Evolutionary conservation across 1,139 yeast species (phyloP).

Genomic region (Yamadazyma epiphylla): DNA sequence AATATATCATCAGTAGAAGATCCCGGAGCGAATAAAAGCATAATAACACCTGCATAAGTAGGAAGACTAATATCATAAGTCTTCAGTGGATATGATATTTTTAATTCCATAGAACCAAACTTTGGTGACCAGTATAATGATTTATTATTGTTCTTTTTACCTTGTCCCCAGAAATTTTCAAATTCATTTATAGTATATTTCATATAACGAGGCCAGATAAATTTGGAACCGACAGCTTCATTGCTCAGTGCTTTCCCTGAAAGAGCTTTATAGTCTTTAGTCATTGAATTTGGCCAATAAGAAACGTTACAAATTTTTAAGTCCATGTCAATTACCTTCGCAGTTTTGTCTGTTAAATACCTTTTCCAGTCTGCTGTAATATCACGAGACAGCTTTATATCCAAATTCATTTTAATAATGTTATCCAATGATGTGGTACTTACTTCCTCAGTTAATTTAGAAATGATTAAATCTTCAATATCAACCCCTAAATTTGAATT

Average conservation of each 20-base stretch:
- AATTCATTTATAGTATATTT: slow-evolving; percentile 35
- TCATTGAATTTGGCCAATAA: slow-evolving; percentile 49
- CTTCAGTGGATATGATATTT: slow-evolving; percentile 60
- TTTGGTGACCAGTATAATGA: slow-evolving; percentile 80
- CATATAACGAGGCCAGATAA: slow-evolving; percentile 45
- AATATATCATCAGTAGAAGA: slow-evolving; percentile 3
- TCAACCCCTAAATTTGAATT: slow-evolving; percentile 33
- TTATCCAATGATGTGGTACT: slow-evolving; percentile 80
- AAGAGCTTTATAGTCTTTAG: slow-evolving; percentile 53
- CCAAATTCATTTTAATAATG: slow-evolving; percentile 86
- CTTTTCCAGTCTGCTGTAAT: slow-evolving; percentile 52
- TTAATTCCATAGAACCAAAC: slow-evolving; percentile 76
- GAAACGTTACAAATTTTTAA: slow-evolving; percentile 52
- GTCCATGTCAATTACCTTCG: slow-evolving; percentile 34
- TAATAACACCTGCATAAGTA: slow-evolving; percentile 72
- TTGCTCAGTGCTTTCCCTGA: slow-evolving; percentile 27
- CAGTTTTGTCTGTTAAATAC: slow-evolving; percentile 12
- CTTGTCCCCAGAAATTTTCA: slow-evolving; percentile 45
- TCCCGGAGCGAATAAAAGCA: slow-evolving; percentile 62
- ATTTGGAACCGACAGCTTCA: slow-evolving; percentile 25
- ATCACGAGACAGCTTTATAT: slow-evolving; percentile 66
- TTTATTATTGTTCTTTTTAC: slow-evolving; percentile 67
- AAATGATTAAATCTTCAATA: slow-evolving; percentile 66
- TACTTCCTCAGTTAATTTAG: slow-evolving; percentile 70
- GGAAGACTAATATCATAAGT: slow-evolving; percentile 82